These are phyloP conservation scores for Malus hybrid DNA, from an alignment of 331 rosid species.

Conservation along the genomic window DNA sequence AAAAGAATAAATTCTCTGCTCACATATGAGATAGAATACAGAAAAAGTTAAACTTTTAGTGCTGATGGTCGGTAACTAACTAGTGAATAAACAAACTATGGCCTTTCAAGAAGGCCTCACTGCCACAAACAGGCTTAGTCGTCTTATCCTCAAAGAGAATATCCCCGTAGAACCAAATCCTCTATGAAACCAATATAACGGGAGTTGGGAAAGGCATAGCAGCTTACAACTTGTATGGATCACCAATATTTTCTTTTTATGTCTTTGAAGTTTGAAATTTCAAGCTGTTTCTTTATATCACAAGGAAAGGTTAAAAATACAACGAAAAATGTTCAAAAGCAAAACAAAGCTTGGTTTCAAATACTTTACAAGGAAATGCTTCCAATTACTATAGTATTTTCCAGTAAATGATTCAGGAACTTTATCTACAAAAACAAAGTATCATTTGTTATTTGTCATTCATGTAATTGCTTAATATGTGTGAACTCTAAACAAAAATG, in stretches of 20 bases:
- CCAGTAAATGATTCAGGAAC: background rate
- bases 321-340: background rate
- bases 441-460: background rate
- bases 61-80: background rate
- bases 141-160: background rate
- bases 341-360: background rate
- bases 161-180: background rate
- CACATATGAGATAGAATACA: background rate
- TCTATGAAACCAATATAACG: background rate
- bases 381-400: background rate
- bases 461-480: conserved; percentile 4
- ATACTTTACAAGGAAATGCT: background rate
- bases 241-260: background rate
- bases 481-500: background rate
- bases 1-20: background rate
- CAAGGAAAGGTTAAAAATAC: background rate
- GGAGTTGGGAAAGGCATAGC: background rate
- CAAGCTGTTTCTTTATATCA: background rate
- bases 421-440: background rate
- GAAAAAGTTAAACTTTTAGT: background rate
- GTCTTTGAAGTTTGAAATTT: background rate
- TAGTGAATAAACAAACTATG: background rate
- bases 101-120: background rate
- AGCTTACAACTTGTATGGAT: background rate
- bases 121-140: background rate